Conservation (phyloP, 768 basidiomycete genomes). For the Phaeotremella fagi region DNA sequence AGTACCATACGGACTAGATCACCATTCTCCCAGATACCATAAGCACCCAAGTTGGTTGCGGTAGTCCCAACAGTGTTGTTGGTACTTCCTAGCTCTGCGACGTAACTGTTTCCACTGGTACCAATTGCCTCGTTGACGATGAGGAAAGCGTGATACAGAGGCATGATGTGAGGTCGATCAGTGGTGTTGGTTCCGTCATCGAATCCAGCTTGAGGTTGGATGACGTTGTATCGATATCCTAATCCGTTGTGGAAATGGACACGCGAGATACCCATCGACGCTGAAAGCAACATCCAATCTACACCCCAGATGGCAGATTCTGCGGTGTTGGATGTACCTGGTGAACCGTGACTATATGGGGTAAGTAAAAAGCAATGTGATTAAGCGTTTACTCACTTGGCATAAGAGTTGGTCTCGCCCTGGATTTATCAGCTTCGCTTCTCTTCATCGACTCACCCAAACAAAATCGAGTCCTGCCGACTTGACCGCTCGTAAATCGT, state of each 20-base stretch:
- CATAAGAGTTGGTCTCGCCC: conserved; percentile 20
- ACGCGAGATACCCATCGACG: conserved; percentile 16
- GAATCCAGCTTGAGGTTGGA: conserved; percentile 12
- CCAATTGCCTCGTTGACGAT: conserved; percentile 25
- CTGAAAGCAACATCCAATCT: conserved; percentile 20
- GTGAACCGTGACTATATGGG: conserved; percentile 15
- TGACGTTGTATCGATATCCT: conserved; percentile 17
- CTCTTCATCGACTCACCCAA: conserved; percentile 1
- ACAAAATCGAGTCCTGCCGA: neutral
- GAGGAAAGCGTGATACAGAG: conserved; percentile 19
- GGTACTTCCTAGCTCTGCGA: too few relatives aligned
- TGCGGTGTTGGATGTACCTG: conserved; percentile 14
- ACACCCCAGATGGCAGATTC: conserved; percentile 28
- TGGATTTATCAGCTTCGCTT: neutral
- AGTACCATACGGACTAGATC: conserved; percentile 11
- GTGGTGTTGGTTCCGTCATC: conserved; percentile 11
- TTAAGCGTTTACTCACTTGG: conserved; percentile 15
- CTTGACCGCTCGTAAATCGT: neutral
- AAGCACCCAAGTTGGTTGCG: conserved; percentile 4
- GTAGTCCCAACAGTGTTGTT: conserved; percentile 11
- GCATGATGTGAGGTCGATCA: conserved; percentile 17
- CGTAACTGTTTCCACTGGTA: conserved; percentile 8
- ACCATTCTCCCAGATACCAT: conserved; percentile 14
- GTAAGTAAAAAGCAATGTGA: neutral
- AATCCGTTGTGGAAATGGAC: conserved; percentile 25